Conservation (phyloP, 2,329 filamentous ascomycete genomes). For the Metarhizium sp. region DNA sequence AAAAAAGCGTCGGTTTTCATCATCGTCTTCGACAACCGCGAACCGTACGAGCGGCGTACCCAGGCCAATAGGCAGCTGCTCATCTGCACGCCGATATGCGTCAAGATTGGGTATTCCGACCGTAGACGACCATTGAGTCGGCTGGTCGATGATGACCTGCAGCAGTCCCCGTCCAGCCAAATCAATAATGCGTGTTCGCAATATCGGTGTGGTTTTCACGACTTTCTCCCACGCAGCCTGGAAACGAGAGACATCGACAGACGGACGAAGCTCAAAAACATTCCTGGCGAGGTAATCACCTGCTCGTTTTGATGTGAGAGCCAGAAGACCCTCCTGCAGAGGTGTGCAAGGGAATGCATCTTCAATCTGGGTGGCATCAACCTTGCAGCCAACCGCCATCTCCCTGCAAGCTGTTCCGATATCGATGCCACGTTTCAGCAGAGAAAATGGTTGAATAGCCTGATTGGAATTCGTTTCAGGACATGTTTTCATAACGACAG, state of each 20-base stretch:
- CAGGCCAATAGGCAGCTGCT: neutral
- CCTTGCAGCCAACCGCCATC: neutral
- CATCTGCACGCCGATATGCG: too few relatives aligned
- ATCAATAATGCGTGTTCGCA: constrained; percentile 1
- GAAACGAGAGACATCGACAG: neutral
- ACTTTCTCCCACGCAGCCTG: neutral
- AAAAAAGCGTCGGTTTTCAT: too few relatives aligned
- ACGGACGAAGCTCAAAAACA: neutral
- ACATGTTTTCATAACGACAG: too few relatives aligned
- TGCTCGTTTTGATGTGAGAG: neutral
- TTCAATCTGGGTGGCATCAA: neutral
- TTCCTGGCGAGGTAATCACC: neutral
- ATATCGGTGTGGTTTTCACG: neutral
- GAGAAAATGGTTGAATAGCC: too few relatives aligned
- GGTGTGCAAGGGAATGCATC: constrained; percentile 1
- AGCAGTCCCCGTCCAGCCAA: neutral
- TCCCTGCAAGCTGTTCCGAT: neutral
- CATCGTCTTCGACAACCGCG: too few relatives aligned
- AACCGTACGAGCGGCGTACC: neutral
- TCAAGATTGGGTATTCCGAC: too few relatives aligned
- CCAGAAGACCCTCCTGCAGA: constrained; percentile 1
- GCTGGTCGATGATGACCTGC: neutral
- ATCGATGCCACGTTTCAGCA: neutral
- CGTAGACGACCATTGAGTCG: neutral
- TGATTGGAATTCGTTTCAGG: too few relatives aligned